These are phyloP conservation scores for Plasmodium gonderi DNA, from an alignment of 169 alveolate genomes.

Conservation along the genomic window DNA sequence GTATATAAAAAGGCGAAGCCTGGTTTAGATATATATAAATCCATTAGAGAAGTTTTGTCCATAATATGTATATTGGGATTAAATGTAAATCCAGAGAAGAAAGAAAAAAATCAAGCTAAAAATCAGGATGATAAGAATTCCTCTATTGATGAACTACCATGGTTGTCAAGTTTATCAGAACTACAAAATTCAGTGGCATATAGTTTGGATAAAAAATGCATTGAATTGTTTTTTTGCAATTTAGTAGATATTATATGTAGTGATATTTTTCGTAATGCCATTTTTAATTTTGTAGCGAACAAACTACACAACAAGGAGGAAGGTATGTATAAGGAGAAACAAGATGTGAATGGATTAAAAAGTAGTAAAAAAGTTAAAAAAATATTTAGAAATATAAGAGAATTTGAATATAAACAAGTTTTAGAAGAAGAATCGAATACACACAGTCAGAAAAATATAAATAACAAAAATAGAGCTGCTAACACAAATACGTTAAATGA, in stretches of 20 bases:
- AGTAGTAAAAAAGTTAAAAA: background rate
- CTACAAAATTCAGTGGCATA: constrained; percentile 62
- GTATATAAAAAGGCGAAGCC: background rate
- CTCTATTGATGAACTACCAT: constrained; percentile 64
- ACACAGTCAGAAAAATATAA: background rate
- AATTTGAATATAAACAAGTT: background rate
- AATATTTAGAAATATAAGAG: background rate
- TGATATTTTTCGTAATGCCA: constrained; percentile 14
- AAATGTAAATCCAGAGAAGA: constrained; percentile 29
- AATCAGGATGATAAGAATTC: background rate
- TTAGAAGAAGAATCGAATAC: background rate
- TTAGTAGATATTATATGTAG: constrained; percentile 69
- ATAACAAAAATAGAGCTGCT: background rate
- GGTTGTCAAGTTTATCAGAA: constrained; percentile 64
- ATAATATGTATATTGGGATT: constrained; percentile 63
- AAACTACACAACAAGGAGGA: background rate
- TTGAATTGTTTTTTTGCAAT: constrained; percentile 58
- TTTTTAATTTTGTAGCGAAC: constrained; percentile 29
- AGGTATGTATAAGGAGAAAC: background rate
- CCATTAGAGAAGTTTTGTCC: constrained; percentile 53
- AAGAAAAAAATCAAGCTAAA: constrained; percentile 23
- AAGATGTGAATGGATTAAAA: background rate
- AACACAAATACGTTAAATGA: constrained; percentile 5
- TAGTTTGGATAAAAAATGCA: constrained; percentile 54
- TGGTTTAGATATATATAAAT: constrained; percentile 18